A percentile compares a stretch with the other conserved stretches of the same genome.
Evolutionary conservation across 148 eudicot species (phyloP).

Genomic region (Rhododendron molle): DNA sequence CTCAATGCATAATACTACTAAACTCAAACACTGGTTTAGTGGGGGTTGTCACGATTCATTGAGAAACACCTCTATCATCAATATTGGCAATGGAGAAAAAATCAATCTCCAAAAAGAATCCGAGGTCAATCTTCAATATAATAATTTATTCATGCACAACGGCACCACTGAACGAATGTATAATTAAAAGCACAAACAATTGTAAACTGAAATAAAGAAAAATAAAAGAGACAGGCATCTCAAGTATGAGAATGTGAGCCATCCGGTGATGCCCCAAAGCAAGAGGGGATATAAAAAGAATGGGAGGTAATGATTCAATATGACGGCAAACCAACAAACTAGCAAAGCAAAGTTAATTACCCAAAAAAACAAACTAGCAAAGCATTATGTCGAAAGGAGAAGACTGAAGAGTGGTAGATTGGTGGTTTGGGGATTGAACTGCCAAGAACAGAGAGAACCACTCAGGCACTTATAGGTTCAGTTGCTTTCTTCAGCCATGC

Average conservation of each 20-base stretch:
- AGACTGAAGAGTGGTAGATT: neutral
- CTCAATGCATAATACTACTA: neutral
- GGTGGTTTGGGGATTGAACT: neutral
- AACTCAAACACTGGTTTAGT: neutral
- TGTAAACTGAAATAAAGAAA: no score
- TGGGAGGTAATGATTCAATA: neutral
- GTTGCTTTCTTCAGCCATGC: constrained; percentile 81
- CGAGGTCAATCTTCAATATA: neutral
- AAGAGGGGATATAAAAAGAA: neutral
- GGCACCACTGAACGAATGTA: neutral
- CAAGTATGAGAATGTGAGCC: neutral
- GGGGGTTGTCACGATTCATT: neutral
- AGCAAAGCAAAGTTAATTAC: no score
- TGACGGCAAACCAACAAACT: neutral
- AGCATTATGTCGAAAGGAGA: neutral
- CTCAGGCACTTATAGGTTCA: constrained; percentile 50
- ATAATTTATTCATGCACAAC: neutral
- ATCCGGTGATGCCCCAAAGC: neutral
- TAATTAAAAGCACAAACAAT: neutral
- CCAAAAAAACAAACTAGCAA: neutral
- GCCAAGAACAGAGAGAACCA: neutral
- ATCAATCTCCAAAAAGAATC: neutral
- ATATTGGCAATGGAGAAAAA: neutral
- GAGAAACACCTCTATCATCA: neutral
- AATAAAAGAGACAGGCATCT: neutral